Evolutionary conservation across 176 grass and related monocot genomes (phyloP), one percentile per base, ranked within the genome.

Genomic region (Cenchrus americanus): DNA sequence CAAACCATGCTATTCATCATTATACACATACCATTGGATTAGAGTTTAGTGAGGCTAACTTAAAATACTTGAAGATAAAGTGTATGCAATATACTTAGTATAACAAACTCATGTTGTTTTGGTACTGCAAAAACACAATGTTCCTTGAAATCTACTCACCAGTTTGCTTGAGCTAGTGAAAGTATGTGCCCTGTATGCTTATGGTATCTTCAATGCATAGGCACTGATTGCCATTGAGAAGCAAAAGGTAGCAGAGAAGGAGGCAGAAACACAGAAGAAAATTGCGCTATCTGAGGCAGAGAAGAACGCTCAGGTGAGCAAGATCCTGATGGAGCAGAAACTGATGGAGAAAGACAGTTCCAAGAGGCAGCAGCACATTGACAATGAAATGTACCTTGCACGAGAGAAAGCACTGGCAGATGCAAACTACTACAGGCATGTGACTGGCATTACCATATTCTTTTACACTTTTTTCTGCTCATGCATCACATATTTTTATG

Each of bases 241-340:
- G 79, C 97, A 99, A 86, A 99, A 96, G 76, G 97, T 99, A 43
- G 89, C 88, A 69, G 97, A 99, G 82, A 99, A 96, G 86, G 97
- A 99, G 54, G 97, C 93, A 5, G 97, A 99, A 82, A 99, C 97
- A 48, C 93, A 99, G 71, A 96, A 94, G 84, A 99, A 96, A 79
- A 96, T 99, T 67, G 97, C 97, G 19, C 80, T 99, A 59, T 92
- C 97, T 82, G 91, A 96, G 88, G 97, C 97, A 86, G 91, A 99
- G 80, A 99, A 99, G 86, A 96, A 94, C 79, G 83, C 97, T 76
- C 89, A 94, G 77, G 97, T 99, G 83, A 99, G 97, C 75, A 91
- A 62, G 76, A 99, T 99, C 92, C 86, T 96, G 58, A 96, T 99
- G 97, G 83, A 96, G 67, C 97, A 99, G 83, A 99, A 92, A 68